Evolutionary conservation across 1,284 basidiomycete genomes (phyloP).

Genomic region (Mrakiaceae sp.): DNA sequence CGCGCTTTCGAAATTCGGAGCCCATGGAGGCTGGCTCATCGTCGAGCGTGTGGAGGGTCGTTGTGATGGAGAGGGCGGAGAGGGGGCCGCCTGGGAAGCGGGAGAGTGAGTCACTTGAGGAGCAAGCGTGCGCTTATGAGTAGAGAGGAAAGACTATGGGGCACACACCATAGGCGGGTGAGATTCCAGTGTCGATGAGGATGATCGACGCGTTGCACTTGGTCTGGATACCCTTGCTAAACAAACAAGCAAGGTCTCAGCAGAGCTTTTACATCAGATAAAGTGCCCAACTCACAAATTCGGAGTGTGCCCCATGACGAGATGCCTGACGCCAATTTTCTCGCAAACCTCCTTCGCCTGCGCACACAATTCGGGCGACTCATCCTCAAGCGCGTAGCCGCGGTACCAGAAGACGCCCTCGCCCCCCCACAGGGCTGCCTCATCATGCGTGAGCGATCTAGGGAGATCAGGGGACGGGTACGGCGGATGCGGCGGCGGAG

Average conservation of each 20-base stretch:
- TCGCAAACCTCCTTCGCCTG: constrained; percentile 20
- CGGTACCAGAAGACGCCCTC: constrained; percentile 18
- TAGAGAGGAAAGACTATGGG: not conserved
- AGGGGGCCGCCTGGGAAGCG: not conserved
- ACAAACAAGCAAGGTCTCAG: not conserved
- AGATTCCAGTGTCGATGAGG: constrained; percentile 28
- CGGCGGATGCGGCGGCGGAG: constrained; percentile 3
- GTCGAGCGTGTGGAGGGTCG: not conserved
- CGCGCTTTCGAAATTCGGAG: too few species aligned
- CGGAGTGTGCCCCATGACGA: constrained; percentile 32
- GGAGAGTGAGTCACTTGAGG: too few species aligned
- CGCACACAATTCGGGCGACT: constrained; percentile 22
- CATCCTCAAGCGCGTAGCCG: constrained; percentile 27
- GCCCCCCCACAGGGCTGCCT: constrained; percentile 11
- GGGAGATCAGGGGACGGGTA: constrained; percentile 7
- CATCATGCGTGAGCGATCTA: not conserved
- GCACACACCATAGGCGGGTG: constrained; percentile 11
- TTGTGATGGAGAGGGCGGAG: constrained; percentile 3
- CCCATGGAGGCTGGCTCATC: too few species aligned
- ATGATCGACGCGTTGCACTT: constrained; percentile 27
- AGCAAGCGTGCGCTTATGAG: too few species aligned
- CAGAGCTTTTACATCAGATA: too few species aligned
- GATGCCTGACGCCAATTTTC: constrained; percentile 21
- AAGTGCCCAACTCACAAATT: constrained; percentile 19
- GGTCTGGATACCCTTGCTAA: constrained; percentile 21